Conservation (phyloP, 2,329 filamentous ascomycete genomes). For the Purpureocillium lavendulum region DNA sequence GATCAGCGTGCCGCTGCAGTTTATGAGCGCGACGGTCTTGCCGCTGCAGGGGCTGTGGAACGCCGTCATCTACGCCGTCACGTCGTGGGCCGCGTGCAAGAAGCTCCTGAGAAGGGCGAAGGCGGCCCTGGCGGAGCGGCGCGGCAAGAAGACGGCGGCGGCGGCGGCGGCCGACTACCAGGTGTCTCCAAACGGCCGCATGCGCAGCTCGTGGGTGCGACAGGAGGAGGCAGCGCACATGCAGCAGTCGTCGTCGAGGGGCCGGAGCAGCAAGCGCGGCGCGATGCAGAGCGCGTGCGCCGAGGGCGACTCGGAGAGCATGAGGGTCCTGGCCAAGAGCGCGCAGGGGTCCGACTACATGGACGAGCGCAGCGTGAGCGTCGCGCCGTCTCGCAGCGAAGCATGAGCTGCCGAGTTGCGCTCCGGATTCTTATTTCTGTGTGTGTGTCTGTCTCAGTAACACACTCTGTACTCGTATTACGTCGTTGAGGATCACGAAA, state of each 20-base stretch:
- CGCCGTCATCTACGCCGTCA: constrained; percentile 64
- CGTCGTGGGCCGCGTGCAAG: constrained; percentile 56
- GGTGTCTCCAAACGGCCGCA: constrained; percentile 24
- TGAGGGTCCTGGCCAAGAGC: constrained; percentile 35
- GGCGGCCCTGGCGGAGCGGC: no score
- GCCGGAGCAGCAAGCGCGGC: constrained; percentile 11
- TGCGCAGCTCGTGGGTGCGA: constrained; percentile 21
- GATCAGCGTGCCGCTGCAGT: constrained; percentile 51
- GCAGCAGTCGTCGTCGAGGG: neutral
- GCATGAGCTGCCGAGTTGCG: no score
- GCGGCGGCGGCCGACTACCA: constrained; percentile 16
- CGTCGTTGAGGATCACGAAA: no score
- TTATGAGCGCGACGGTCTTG: constrained; percentile 64
- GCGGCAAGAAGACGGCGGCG: no score
- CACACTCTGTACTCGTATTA: no score
- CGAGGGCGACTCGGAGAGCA: constrained; percentile 38
- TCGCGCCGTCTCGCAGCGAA: no score
- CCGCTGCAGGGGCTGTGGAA: constrained; percentile 83
- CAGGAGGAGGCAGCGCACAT: constrained; percentile 24
- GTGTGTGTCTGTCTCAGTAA: no score
- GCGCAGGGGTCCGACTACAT: no score
- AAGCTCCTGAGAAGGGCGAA: constrained; percentile 4
- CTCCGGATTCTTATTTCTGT: no score
- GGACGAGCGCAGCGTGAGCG: no score
- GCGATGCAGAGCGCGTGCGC: neutral